Percentiles rank a stretch among this genome's conserved stretches.
Evolutionary conservation across 305 asterid species (phyloP).

Genomic region (Solanum aculeatissimum): DNA sequence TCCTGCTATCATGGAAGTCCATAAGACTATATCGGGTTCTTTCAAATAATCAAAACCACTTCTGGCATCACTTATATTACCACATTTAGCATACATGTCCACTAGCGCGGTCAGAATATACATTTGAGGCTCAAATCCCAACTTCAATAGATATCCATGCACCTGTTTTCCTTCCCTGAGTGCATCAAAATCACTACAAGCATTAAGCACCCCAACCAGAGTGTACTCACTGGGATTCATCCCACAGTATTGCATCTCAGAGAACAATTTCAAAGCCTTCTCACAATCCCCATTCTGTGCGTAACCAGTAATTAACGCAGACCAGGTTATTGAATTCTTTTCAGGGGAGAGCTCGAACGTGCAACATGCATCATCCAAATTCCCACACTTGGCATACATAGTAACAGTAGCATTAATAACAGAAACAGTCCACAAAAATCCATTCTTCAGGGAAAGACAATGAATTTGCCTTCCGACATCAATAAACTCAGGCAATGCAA

Average conservation of each 20-base stretch:
- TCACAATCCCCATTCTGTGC: conserved; percentile 70
- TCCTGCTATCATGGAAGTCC: conserved; percentile 90
- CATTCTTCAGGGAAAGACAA: conserved; percentile 41
- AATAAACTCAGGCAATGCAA: conserved; percentile 28
- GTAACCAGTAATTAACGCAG: conserved; percentile 78
- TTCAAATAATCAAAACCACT: conserved; percentile 49
- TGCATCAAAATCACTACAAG: conserved; percentile 57
- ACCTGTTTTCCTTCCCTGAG: conserved; percentile 45
- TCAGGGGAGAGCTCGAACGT: conserved; percentile 41
- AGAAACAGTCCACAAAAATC: conserved; percentile 31
- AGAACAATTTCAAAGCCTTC: conserved; percentile 52
- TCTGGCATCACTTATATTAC: conserved; percentile 47
- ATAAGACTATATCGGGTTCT: conserved; percentile 61
- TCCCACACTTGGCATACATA: conserved; percentile 66
- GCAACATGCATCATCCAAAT: conserved; percentile 32
- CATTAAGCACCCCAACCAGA: conserved; percentile 86
- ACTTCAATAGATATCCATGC: conserved; percentile 51
- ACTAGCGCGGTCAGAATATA: conserved; percentile 70
- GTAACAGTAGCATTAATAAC: conserved; percentile 79
- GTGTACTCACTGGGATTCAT: conserved; percentile 73
- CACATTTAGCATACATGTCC: conserved; percentile 93
- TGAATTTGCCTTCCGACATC: conserved; percentile 57
- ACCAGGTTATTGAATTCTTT: conserved; percentile 77
- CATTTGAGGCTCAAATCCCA: conserved; percentile 65
- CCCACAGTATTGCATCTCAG: conserved; percentile 48